These are phyloP conservation scores for Auricularia heimuer DNA, from an alignment of 768 basidiomycete genomes.

Conservation along the genomic window DNA sequence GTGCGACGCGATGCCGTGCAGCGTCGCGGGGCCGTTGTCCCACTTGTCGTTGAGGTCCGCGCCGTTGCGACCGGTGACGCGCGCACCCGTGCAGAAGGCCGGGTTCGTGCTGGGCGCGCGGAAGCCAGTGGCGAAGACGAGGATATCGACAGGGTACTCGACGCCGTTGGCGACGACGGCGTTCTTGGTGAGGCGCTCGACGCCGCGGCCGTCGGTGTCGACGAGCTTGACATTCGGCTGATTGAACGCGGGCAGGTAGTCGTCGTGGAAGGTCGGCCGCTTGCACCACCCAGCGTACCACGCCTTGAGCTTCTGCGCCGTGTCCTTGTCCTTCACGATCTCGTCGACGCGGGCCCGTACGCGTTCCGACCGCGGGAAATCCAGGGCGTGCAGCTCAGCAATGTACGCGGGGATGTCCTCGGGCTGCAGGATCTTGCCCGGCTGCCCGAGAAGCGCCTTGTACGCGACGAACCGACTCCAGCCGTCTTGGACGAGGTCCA, in stretches of 20 bases:
- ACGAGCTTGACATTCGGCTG: slow-evolving; percentile 3
- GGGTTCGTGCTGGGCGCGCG: neutral
- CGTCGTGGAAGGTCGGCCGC: slow-evolving; percentile 5
- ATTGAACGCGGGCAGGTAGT: slow-evolving; percentile 4
- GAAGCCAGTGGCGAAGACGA: slow-evolving; percentile 1
- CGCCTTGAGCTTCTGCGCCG: neutral
- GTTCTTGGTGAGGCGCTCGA: neutral
- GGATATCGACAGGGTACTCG: slow-evolving; percentile 1
- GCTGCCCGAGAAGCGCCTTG: neutral
- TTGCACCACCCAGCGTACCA: slow-evolving; percentile 4
- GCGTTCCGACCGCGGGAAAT: neutral
- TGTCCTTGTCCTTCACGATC: neutral
- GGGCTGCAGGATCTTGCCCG: neutral
- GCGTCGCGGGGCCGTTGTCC: neutral
- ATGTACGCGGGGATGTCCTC: neutral
- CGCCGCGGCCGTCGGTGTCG: neutral
- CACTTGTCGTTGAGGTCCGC: neutral
- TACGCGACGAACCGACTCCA: neutral
- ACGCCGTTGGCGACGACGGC: neutral
- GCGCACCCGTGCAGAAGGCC: neutral
- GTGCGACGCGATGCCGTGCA: neutral
- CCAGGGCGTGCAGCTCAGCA: neutral
- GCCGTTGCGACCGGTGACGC: neutral
- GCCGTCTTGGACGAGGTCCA: neutral
- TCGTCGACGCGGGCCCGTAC: neutral